These are phyloP conservation scores for Mucor saturninus DNA, from an alignment of 371 early-diverging fungal species.

Conservation along the genomic window DNA sequence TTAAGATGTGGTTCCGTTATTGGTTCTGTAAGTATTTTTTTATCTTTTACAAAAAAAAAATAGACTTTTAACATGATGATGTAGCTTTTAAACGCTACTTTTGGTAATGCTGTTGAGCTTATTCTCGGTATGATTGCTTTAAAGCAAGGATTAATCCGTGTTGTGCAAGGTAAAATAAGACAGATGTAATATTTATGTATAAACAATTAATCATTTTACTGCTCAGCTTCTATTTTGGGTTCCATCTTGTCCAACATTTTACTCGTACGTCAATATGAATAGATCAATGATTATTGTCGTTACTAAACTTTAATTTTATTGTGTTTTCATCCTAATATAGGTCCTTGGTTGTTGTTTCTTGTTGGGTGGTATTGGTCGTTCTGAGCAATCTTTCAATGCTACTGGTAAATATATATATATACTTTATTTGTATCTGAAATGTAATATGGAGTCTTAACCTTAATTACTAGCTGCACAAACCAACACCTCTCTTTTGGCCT, in stretches of 20 bases:
- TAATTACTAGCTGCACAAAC: constrained; percentile 68
- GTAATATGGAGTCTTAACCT: constrained; percentile 6
- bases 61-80: background rate
- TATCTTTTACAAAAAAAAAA: background rate
- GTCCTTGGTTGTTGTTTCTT: constrained; percentile 43
- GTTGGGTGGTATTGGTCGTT: constrained; percentile 31
- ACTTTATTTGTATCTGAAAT: constrained; percentile 1
- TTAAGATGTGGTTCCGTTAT: constrained; percentile 39
- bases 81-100: constrained; percentile 29
- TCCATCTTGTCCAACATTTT: constrained; percentile 54
- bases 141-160: constrained; percentile 67
- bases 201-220: constrained; percentile 3
- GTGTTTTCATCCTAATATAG: constrained; percentile 8
- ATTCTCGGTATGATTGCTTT: constrained; percentile 80
- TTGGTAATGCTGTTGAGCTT: constrained; percentile 74
- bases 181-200: background rate
- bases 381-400: constrained; percentile 48
- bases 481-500: constrained; percentile 74
- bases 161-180: constrained; percentile 65
- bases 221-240: constrained; percentile 45
- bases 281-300: background rate
- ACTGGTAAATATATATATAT: constrained; percentile 33
- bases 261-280: constrained; percentile 29
- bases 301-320: background rate
- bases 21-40: constrained; percentile 31